Evolutionary conservation across 169 alveolate genomes (phyloP).

Genomic region (Cryptosporidium viatorum): DNA sequence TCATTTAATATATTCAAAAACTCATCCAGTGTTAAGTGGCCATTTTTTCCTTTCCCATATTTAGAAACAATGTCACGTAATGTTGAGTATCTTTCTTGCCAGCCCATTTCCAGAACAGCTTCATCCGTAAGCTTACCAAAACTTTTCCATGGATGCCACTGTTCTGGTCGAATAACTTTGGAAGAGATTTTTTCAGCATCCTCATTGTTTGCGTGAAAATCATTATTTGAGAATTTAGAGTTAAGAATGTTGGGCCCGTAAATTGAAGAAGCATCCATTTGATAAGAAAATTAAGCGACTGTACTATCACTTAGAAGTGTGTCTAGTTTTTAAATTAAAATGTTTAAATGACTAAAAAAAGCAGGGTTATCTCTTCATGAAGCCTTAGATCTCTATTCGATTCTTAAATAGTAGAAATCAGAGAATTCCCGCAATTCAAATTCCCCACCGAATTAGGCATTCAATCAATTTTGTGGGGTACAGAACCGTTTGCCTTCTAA

Average conservation of each 20-base stretch:
- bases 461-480: neutral
- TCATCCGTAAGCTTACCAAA: conserved; percentile 57
- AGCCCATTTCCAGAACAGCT: conserved; percentile 65
- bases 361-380: neutral
- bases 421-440: neutral
- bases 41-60: conserved; percentile 46
- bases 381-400: neutral
- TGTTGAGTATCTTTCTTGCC: conserved; percentile 70
- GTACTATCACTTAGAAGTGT: neutral
- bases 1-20: conserved; percentile 46
- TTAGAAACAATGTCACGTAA: conserved; percentile 33
- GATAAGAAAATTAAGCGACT: neutral
- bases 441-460: neutral
- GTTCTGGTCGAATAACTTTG: conserved; percentile 61
- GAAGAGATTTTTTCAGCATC: conserved; percentile 18
- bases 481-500: neutral
- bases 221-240: neutral
- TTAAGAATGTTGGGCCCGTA: conserved; percentile 23
- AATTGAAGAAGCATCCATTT: conserved; percentile 23
- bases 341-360: neutral
- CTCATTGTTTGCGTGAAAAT: neutral
- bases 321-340: neutral
- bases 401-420: neutral
- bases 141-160: conserved; percentile 73
- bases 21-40: conserved; percentile 36